Evolutionary conservation across 1,284 basidiomycete genomes (phyloP), one percentile per base, ranked within the genome.

Genomic region (Puccinia hordei): DNA sequence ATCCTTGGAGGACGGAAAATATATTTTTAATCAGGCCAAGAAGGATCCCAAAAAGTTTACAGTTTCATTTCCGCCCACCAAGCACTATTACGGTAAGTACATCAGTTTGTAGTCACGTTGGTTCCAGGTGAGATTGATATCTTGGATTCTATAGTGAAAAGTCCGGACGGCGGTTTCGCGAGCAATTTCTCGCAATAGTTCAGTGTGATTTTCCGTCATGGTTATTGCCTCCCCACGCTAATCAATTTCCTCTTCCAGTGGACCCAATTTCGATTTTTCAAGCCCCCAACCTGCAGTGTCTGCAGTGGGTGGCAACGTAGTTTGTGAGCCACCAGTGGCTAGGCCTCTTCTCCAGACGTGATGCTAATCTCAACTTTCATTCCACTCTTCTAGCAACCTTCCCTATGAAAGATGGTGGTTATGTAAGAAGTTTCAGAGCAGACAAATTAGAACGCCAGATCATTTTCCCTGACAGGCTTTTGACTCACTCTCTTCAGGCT

Each of bases 381-480:
- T n/a, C n/a, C n/a, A n/a, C n/a, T n/a, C n/a, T n/a, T n/a, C 12
- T 35, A 80, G 77, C 77, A 22, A 80, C 77, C 17, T 80, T 51
- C 17, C 77, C 77, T 19, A 33, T 63, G 3, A 27, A 59, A 24
- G 30, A 80, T 19, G 69, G 77, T 13, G n/a, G 49, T 2, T 80
- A 73, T 65, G 77, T 80, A 22, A 73, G 77, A 13, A n/a, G n/a
- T n/a, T n/a, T n/a, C n/a, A n/a, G n/a, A n/a, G n/a, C n/a, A n/a
- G n/a, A n/a, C n/a, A n/a, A n/a, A n/a, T n/a, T n/a, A n/a, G n/a
- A n/a, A n/a, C n/a, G n/a, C n/a, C n/a, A n/a, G n/a, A n/a, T n/a
- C n/a, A n/a, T n/a, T n/a, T n/a, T n/a, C n/a, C n/a, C n/a, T n/a
- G n/a, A n/a, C n/a, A n/a, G n/a, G n/a, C n/a, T n/a, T n/a, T n/a